Conservation (phyloP, 2,329 filamentous ascomycete genomes). For the Monosporascus sp. region DNA sequence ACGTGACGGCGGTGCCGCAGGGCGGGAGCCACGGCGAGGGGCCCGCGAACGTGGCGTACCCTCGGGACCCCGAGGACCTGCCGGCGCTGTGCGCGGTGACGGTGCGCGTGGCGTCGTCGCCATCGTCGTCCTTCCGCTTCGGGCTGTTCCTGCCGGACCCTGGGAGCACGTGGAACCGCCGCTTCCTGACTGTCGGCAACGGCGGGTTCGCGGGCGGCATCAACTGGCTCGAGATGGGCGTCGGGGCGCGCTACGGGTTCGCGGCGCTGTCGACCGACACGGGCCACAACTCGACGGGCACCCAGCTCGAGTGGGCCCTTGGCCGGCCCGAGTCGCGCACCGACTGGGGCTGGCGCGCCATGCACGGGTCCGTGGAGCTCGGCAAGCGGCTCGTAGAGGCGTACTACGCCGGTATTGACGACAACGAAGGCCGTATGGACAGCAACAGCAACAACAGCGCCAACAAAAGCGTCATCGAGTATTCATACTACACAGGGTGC, state of each 20-base stretch:
- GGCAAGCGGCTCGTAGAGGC: constrained; percentile 36
- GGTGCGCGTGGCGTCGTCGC: constrained; percentile 26
- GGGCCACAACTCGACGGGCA: constrained; percentile 31
- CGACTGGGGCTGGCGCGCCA: constrained; percentile 26
- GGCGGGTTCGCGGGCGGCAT: constrained; percentile 32
- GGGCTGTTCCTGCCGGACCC: constrained; percentile 31
- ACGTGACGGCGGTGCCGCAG: constrained; percentile 20
- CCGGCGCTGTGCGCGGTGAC: constrained; percentile 34
- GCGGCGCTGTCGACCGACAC: constrained; percentile 37
- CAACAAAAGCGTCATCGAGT: constrained; percentile 22
- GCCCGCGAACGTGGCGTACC: constrained; percentile 25
- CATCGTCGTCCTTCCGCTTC: constrained; percentile 28
- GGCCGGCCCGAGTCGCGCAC: constrained; percentile 26
- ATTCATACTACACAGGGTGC: constrained; percentile 52
- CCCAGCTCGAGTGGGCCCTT: constrained; percentile 32
- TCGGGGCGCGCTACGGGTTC: constrained; percentile 31
- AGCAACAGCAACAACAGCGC: constrained; percentile 28
- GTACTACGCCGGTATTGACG: constrained; percentile 31
- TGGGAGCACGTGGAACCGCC: constrained; percentile 25
- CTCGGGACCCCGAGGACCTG: constrained; percentile 29
- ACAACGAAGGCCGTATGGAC: no score
- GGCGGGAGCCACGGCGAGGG: constrained; percentile 33
- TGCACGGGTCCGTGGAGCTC: constrained; percentile 27
- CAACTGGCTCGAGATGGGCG: constrained; percentile 29
- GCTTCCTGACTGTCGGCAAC: constrained; percentile 33